Evolutionary conservation across 495 filamentous ascomycete genomes (phyloP), one percentile per base, ranked within the genome.

Genomic region (Annulohypoxylon moriforme): DNA sequence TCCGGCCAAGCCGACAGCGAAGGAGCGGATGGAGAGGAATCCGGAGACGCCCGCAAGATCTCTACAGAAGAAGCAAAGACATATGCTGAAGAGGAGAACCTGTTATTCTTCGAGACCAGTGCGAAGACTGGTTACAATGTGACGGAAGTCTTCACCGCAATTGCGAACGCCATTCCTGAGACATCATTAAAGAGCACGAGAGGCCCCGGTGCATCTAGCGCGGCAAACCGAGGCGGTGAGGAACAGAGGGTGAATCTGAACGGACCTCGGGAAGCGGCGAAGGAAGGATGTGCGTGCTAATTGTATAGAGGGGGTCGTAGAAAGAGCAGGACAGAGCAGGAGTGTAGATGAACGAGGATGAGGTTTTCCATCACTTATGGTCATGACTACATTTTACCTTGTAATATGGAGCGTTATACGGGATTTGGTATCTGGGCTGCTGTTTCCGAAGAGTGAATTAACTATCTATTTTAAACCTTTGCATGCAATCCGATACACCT

Each of bases 61-160:
- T 88, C 90, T 29, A 95, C 91, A 14, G 88, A 90, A 46, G 94
- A 97, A 81, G 96, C 94, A n/a, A 93, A 90, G 82, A 81, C 88
- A 34, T 98, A 98, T 83, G 96, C 96, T 11, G 94, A 98, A 59
- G 95, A 98, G 78, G 96, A 99, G 81, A 87, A 90, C 20, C 82
- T 98, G 56, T 77, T 99, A 72, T 99, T 98, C 83, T 99, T 97
- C 75, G 96, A 99, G 85, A 99, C 96, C 20, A 97, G 93, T 72
- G 96, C 96, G 46, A 99, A 99, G 88, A 94, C 94, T 2, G 96
- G 96, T 10, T 84, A 89, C 70, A 97, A 97, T 80, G 96, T 99
- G 31, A 88, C 91, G 69, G 94, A 96, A 71, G 96, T 99, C 22
- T 99, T 99, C 79, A 97, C 95, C 49, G 94, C 95, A n/a, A 98